Base-by-base conservation (phyloP, 495 filamentous ascomycete species). In the Aspergillus biplanus region DNA sequence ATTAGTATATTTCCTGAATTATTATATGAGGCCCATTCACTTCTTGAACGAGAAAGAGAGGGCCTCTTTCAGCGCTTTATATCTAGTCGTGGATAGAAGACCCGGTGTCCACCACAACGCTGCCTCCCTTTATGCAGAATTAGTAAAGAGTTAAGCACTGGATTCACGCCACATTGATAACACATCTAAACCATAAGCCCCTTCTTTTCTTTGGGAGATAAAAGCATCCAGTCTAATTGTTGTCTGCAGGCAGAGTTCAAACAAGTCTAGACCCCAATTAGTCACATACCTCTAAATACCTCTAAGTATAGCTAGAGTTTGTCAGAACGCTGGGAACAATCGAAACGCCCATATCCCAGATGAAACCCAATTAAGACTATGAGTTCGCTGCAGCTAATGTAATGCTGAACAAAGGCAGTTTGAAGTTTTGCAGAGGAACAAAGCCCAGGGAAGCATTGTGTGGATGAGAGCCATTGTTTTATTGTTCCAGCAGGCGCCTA, bases 401-500 rank as follows among this genome's bases (percentile, higher is more conserved):
- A 31, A 42, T 53, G 18, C 33, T 46, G 34, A 48, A 55, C 59
- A 61, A 44, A 50, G 42, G 18, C 53, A 37, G 33, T 47, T 27
- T 47, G 31, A 32, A 34, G 27, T 52, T 42, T 47, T 55, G 34
- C 35, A 61, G 37, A 27, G 18, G 18, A 31, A 33, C 27, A 49
- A 56, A 57, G 46, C 37, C 11, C 8, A 3, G 37, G 37, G 8
- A 39, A 18, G 15, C 46, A 50, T 54, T 44, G 55, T 58, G 31
- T 56, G 67, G 59, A 44, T 33, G 50, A 42, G 42, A 63, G 56
- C 39, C 37, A 31, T 47, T 66, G 39, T 54, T 53, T 39, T 58
- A 64, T 70, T 71, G 68, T 70, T 72, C 61, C 58, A 74, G 67
- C 64, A 72, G 71, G 70, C 70, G 71, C 73, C 71, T 27, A 50